Evolutionary conservation across 495 filamentous ascomycete genomes (phyloP).

Genomic region (Xylaria flabelliformis): DNA sequence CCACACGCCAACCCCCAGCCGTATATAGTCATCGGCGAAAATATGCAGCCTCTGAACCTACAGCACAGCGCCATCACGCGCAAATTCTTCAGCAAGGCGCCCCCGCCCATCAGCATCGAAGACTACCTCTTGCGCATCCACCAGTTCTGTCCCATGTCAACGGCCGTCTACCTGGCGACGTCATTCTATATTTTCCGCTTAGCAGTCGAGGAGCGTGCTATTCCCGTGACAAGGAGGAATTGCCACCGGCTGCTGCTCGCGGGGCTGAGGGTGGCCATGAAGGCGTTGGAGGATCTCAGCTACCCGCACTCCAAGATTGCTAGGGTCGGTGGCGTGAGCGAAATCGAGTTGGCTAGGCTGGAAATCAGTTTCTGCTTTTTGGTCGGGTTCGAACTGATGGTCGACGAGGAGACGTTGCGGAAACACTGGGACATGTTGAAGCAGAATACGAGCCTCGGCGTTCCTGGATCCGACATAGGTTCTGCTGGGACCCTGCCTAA

Average conservation of each 20-base stretch:
- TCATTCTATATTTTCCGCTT: slow-evolving; percentile 88
- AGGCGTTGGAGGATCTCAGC: slow-evolving; percentile 87
- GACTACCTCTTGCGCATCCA: slow-evolving; percentile 90
- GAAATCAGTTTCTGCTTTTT: slow-evolving; percentile 93
- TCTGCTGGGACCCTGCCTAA: slow-evolving; percentile 14
- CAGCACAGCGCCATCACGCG: slow-evolving; percentile 83
- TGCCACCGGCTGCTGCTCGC: slow-evolving; percentile 88
- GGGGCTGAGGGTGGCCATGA: slow-evolving; percentile 85
- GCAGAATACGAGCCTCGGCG: slow-evolving; percentile 21
- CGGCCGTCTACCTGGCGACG: slow-evolving; percentile 91
- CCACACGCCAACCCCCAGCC: slow-evolving; percentile 43
- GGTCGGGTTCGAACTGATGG: slow-evolving; percentile 79
- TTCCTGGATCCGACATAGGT: slow-evolving; percentile 35
- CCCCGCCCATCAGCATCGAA: slow-evolving; percentile 78
- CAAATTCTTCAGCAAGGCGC: slow-evolving; percentile 88
- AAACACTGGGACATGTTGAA: slow-evolving; percentile 58
- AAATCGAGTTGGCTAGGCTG: slow-evolving; percentile 75
- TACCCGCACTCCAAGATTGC: slow-evolving; percentile 85
- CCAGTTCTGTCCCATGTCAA: slow-evolving; percentile 92
- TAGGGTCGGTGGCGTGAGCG: slow-evolving; percentile 87
- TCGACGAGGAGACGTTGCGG: slow-evolving; percentile 67
- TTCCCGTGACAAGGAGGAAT: slow-evolving; percentile 79
- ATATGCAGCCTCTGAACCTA: slow-evolving; percentile 66
- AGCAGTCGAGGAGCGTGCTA: slow-evolving; percentile 71
- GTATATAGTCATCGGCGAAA: slow-evolving; percentile 63